Base-by-base conservation (phyloP, 305 asterid genomes). In the Petunia hybrid region DNA sequence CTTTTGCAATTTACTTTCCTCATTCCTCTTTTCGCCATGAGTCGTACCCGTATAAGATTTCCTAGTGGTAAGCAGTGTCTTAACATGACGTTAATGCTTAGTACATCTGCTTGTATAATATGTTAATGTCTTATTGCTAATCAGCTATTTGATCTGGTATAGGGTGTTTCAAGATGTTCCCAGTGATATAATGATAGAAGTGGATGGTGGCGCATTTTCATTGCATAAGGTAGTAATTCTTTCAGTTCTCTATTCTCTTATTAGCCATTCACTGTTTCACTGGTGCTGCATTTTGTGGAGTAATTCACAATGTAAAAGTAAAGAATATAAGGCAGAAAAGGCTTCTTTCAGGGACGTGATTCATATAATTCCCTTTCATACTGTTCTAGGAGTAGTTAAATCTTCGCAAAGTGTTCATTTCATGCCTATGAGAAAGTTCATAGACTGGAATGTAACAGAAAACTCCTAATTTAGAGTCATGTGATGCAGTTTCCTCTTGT, bases 161-260 rank as follows among this genome's bases (percentile, higher is more conserved):
- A 94, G 99, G 98, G 97, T 90, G 70, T 94, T 92, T 86, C 93
- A 88, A 83, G 99, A 95, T 81, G 97, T 93, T 83, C 97, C 95
- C 31, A 91, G 97, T 78, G 97, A 95, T 84, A 87, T 91, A 83
- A 87, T 89, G 35, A 89, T 92, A 51, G 93, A 90, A 83, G 98
- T 92, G 57, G 90, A 91, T 53, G 97, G 91, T 1, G 85, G 84
- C 62, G 73, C 91, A 40, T 95, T 95, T 89, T 87, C 90, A 36
- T 87, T 95, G 88, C 99, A 95, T 75, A 95, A 92, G 97, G 99
- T 90, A 83, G 99, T 90, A 83, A 91, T 16, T 16, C 10, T 41
- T 22, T 14, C 55, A 38, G 3, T 39, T 66, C 59, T 70, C 39
- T 56, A 3, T 65, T 51, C 60, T 46, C 40, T 59, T 78, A 7